Evolutionary conservation across 2,329 filamentous ascomycete genomes (phyloP).

Genomic region (Scytalidium sp.): DNA sequence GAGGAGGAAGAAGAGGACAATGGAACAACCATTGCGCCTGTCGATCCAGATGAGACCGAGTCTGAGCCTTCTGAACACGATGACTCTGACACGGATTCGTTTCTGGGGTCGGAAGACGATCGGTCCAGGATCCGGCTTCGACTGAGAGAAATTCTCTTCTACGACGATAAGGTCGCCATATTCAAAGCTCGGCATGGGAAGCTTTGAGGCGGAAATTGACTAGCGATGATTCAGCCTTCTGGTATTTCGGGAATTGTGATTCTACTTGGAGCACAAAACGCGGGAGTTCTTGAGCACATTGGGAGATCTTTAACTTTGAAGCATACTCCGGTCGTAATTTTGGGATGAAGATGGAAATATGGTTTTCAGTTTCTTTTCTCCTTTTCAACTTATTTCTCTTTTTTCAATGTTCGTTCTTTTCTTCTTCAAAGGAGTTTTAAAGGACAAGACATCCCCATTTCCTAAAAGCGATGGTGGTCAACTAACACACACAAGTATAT

Average conservation of each 20-base stretch:
- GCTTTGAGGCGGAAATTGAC: constrained; percentile 30
- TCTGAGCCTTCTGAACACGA: constrained; percentile 37
- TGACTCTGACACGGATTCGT: constrained; percentile 47
- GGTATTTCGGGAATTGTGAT: neutral
- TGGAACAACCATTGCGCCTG: constrained; percentile 24
- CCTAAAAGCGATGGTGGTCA: no score
- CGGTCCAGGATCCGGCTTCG: constrained; percentile 48
- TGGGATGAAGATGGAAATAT: neutral
- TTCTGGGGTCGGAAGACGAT: constrained; percentile 42
- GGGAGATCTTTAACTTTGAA: no score
- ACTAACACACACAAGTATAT: no score
- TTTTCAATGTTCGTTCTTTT: neutral
- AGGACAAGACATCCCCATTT: no score
- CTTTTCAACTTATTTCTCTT: neutral
- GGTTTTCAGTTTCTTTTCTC: neutral
- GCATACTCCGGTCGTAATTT: no score
- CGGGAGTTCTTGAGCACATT: neutral
- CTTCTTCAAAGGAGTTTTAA: neutral
- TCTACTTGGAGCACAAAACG: neutral
- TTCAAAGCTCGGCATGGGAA: constrained; percentile 71
- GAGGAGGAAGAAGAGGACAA: constrained; percentile 37
- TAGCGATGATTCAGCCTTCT: constrained; percentile 1
- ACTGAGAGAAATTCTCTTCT: constrained; percentile 77
- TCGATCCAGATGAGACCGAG: constrained; percentile 33
- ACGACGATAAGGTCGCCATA: constrained; percentile 78